Evolutionary conservation across 306 rosid species (phyloP), one percentile per base, ranked within the genome.

Genomic region (Echinosophora koreensis): DNA sequence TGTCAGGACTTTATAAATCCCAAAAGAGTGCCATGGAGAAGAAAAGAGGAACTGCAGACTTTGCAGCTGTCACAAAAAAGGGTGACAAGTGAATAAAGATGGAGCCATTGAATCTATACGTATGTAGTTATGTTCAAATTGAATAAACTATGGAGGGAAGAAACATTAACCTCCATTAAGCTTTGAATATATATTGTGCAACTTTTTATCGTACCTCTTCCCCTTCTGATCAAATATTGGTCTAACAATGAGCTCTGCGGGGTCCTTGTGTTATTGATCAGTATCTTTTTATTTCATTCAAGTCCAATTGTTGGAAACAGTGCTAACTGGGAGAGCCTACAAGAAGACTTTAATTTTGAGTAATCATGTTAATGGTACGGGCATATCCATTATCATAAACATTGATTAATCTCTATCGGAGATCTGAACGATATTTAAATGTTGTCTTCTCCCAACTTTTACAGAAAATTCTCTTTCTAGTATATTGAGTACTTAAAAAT

Each of bases 121-220:
- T 47, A 60, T 6, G 64, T 8, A 44, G 68, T 30, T n/a, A 60
- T 30, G 8, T 83, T 85, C 56, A 79, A 89, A 81, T 83, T 77
- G 61, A 79, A 77, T 54, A 16, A 80, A 41, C 17, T 9, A 10
- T 83, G 89, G 94, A 83, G 89, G 92, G 94, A 89, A 84, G 85
- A 47, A 73, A 39, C 38, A 55, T 44, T 52, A 34, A 69, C 61
- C 42, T 27, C 69, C 38, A 34, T 37, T 70, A 63, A 77, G 5
- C 67, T 81, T 69, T 68, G 30, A 81, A 71, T 55, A 38, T 56
- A 57, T 28, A 39, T 67, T 57, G 16, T 74, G 14, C 17, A 57
- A 47, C 69, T 54, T 51, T 38, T 39, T 51, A 18, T 14, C 56
- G 5, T 37, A 4, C 68, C n/a, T 16, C 38, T 35, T 35, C 10